A percentile compares a stretch with the other conserved stretches of the same genome.
Evolutionary conservation across 116 monocot genomes (phyloP).

Genomic region (Posidonia oceanica): DNA sequence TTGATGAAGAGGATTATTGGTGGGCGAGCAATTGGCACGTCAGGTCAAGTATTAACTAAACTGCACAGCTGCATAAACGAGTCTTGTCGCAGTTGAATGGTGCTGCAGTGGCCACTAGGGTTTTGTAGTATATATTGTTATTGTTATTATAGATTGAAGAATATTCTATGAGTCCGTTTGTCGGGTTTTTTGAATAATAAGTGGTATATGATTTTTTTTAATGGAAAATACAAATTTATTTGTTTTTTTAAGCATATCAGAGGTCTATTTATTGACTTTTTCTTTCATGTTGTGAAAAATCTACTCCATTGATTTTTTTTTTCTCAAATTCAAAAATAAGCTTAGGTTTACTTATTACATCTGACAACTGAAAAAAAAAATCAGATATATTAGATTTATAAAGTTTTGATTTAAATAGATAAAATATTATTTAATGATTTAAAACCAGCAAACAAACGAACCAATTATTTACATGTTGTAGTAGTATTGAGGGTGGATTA

Average conservation of each 20-base stretch:
- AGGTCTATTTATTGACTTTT: no score
- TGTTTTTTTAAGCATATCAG: not conserved
- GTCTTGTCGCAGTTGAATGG: conserved; percentile 7
- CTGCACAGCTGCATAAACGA: not conserved
- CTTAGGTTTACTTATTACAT: no score
- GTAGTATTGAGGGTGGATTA: no score
- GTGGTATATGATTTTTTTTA: not conserved
- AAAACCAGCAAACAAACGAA: no score
- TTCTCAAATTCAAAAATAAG: no score
- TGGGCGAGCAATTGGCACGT: conserved; percentile 6
- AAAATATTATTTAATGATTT: no score
- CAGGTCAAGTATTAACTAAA: conserved; percentile 3
- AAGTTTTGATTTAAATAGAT: no score
- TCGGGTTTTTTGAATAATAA: not conserved
- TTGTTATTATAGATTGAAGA: not conserved
- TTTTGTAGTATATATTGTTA: not conserved
- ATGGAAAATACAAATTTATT: not conserved
- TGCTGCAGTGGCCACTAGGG: not conserved
- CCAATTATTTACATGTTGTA: no score
- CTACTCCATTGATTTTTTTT: no score
- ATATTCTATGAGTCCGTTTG: not conserved
- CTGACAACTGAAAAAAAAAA: no score
- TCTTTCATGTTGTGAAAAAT: no score
- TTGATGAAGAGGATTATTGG: not conserved
- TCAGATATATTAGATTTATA: no score